Percentiles rank a stretch among this genome's conserved stretches.
phyloP scores from a whole-genome alignment of 2,329 filamentous ascomycete genomes.

The Aspergillus ruber region DNA sequence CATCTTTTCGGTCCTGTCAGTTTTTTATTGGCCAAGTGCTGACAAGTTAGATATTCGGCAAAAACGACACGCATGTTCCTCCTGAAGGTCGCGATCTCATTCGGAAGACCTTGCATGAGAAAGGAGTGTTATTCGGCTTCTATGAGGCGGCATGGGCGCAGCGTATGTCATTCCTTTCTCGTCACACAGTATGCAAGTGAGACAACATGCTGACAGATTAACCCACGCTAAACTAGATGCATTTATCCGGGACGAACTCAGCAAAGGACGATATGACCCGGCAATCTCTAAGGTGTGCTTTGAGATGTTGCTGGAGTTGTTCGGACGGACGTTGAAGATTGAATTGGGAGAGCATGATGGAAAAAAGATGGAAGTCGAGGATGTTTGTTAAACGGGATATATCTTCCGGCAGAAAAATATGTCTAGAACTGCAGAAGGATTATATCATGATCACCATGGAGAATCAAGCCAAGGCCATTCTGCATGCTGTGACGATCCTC shows the following conservation, averaged over 20 bases:
- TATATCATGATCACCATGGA: too few species aligned
- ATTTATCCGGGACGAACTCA: constrained; percentile 87
- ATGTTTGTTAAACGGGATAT: constrained; percentile 57
- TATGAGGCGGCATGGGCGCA: constrained; percentile 92
- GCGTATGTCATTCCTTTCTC: constrained; percentile 43
- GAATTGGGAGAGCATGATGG: constrained; percentile 67
- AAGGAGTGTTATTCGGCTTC: constrained; percentile 68
- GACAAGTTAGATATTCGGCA: constrained; percentile 64
- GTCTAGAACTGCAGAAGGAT: not conserved
- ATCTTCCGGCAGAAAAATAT: not conserved
- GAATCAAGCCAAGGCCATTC: too few species aligned
- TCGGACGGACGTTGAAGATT: constrained; percentile 68
- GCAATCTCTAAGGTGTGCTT: constrained; percentile 83
- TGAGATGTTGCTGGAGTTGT: constrained; percentile 81
- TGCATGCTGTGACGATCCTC: too few species aligned
- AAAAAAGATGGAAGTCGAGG: constrained; percentile 57
- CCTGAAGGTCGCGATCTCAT: constrained; percentile 77
- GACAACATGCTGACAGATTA: not conserved
- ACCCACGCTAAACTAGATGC: constrained; percentile 51
- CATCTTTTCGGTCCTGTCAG: not conserved
- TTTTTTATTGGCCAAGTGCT: not conserved
- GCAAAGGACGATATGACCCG: constrained; percentile 89
- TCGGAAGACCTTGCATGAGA: constrained; percentile 70
- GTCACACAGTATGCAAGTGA: not conserved
- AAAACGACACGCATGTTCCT: constrained; percentile 85